Evolutionary conservation across 352 stramenopile genomes (phyloP), one percentile per base, ranked within the genome.

Genomic region (Blastocystis hominis): DNA sequence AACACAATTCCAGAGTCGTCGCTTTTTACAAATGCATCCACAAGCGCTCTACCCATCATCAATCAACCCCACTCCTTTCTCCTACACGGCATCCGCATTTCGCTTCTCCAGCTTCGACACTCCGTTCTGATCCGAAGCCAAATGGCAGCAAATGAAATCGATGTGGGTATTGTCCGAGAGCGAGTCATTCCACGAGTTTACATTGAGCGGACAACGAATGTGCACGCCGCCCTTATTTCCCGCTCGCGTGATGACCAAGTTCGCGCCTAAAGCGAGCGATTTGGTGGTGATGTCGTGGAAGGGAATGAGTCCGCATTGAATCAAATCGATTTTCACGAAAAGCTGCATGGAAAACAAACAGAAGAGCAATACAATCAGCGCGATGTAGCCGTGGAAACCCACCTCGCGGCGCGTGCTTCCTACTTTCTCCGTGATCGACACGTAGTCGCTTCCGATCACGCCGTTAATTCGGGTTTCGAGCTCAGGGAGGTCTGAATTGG

Each of bases 361-460:
- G 17, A 20, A 6, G n/a, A 70, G 0, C 6, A 34, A 10, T 30
- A 86, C 75, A 9, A 69, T 55, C 34, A 86, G 24, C 5, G 76
- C 76, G 40, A 86, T 86, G 42, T 75, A 86, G 15, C 76, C 76
- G 46, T 86, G 76, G 53, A 86, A 86, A 6, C 76, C 76, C 0
- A 86, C 76, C 42, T 86, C 76, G 13, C 44, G 17, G 15, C 47
- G 59, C 13, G 61, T 53, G 46, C 76, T 86, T 15, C 76, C 76
- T 17, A 86, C 53, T 50, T 86, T 86, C 50, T 86, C 76, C 20
- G 13, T 66, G 53, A 61, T 59, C 1, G 20, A 77, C 9, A 61
- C 13, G 24, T 75, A 86, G 47, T 76, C 56, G 44, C 63, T 86
- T 34, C 76, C 76, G 40, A 86, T 50, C 2, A 86, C 38, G 40